Conservation (phyloP, 202 grass and related monocot genomes). For the Brachypodium distachyon region DNA sequence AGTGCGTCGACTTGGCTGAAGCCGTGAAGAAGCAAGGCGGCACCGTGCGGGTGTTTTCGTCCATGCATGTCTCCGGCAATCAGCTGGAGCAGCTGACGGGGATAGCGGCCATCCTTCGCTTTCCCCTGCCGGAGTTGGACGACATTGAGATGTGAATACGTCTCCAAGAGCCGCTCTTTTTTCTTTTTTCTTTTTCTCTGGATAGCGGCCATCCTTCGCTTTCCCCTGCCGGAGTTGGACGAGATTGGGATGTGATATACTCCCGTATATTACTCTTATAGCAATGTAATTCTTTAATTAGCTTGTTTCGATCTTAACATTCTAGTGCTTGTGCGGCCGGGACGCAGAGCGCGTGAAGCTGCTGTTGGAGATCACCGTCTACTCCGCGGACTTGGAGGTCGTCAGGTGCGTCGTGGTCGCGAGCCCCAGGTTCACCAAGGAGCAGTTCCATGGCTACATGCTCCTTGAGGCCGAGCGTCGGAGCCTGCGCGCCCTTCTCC, state of each 20-base stretch:
- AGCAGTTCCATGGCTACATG: constrained; percentile 81
- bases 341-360: neutral
- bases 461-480: constrained; percentile 59
- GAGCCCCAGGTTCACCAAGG: constrained; percentile 86
- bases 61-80: constrained; percentile 75
- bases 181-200: no score
- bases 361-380: neutral
- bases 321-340: no score
- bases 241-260: no score
- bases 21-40: constrained; percentile 49
- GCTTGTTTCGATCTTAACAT: no score
- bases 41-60: constrained; percentile 65
- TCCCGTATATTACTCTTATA: no score
- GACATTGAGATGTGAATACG: constrained; percentile 91
- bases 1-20: constrained; percentile 54
- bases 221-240: no score
- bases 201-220: no score
- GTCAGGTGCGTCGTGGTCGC: constrained; percentile 71
- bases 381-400: constrained; percentile 35
- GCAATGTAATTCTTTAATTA: no score
- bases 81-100: constrained; percentile 66
- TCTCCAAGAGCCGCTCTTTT: no score
- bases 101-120: constrained; percentile 80
- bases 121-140: no score
- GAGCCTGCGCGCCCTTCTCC: constrained; percentile 45